Evolutionary conservation across 2,329 filamentous ascomycete species (phyloP), one percentile per base, ranked within the genome.

Genomic region (Colletotrichum falcatum): DNA sequence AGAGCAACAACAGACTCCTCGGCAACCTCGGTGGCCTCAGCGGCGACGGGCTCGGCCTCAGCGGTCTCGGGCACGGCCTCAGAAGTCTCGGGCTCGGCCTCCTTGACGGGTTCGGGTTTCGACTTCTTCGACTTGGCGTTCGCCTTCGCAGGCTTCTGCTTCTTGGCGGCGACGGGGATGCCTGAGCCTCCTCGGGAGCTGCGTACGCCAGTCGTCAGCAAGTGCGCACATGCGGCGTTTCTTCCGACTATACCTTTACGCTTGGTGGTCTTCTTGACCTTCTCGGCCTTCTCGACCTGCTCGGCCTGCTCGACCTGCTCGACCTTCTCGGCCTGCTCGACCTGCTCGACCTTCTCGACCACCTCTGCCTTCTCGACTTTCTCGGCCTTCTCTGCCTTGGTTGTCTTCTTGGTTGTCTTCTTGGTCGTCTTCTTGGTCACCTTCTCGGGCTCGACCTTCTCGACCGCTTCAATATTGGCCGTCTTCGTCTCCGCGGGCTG

Each of bases 61-160:
- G n/a, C n/a, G n/a, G n/a, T n/a, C n/a, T n/a, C n/a, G n/a, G n/a
- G n/a, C n/a, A n/a, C n/a, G 14, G 11, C 76, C 61, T 78, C 76
- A 23, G 63, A 59, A 37, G 55, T 37, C 44, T 76, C 73, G 30
- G 72, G 73, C 63, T 51, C 62, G 46, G 69, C 28, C 62, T 76
- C 75, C 60, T 79, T 74, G 51, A 74, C 73, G 37, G 75, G 64
- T 74, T 79, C 78, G 73, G 76, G 75, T 51, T 74, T 72, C 35
- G 83, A 79, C 60, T 84, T 83, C 74, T 85, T 85, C 71, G 90
- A 80, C 75, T 84, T 85, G 75, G 84, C 84, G 77, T 81, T 83
- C 63, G 82, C 77, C 76, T 83, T 82, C 20, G 76, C 78, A 56
- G 84, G 77, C 74, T 84, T 86, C 65, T 83, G 76, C 78, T 85